Evolutionary conservation across 2,329 filamentous ascomycete genomes (phyloP).

Genomic region (Xylariales sp.): DNA sequence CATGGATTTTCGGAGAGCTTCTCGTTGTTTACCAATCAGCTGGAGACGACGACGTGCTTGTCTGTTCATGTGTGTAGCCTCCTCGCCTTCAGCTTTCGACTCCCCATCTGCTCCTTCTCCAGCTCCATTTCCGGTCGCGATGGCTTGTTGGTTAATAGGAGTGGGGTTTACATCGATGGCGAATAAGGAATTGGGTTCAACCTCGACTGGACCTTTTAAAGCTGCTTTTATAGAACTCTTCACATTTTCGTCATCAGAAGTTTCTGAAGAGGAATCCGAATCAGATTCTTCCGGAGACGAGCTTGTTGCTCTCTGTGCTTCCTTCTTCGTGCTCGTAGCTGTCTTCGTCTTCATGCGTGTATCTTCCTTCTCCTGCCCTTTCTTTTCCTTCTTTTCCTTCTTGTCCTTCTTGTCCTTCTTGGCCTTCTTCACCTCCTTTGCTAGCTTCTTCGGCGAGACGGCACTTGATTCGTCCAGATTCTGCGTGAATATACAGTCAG

Average conservation of each 20-base stretch:
- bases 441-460: background rate
- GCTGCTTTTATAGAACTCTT: constrained; percentile 4
- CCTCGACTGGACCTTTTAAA: constrained; percentile 6
- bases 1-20: constrained; percentile 19
- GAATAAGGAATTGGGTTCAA: constrained; percentile 15
- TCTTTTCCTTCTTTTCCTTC: constrained; percentile 69
- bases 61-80: constrained; percentile 17
- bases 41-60: constrained; percentile 21
- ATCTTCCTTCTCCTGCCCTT: constrained; percentile 59
- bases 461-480: background rate
- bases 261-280: constrained; percentile 2
- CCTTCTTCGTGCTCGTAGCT: background rate
- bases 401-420: too few species aligned
- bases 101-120: background rate
- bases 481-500: background rate
- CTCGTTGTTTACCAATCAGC: constrained; percentile 23
- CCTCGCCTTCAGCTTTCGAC: constrained; percentile 12
- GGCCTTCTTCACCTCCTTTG: constrained; percentile 49
- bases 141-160: constrained; percentile 12
- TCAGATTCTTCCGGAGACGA: background rate
- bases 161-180: constrained; percentile 23
- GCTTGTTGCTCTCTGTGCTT: background rate
- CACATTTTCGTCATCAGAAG: background rate
- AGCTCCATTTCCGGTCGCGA: constrained; percentile 4
- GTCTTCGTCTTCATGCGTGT: background rate